phyloP scores from a whole-genome alignment of 1,139 yeast species.

The Suhomyces terraborum region DNA sequence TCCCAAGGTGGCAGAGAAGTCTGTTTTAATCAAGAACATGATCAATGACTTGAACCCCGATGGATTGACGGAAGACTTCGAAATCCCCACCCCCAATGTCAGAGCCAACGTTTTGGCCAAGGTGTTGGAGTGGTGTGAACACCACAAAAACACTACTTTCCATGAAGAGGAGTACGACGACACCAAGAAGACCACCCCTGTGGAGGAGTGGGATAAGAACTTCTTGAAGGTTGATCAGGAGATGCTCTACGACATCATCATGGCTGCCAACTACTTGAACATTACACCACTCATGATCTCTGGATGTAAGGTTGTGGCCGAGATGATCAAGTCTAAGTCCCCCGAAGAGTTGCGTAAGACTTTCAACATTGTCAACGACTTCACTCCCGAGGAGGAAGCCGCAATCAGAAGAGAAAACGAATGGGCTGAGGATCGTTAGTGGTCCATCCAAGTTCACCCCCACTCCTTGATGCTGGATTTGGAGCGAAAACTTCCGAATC shows the following conservation, averaged over 20 bases:
- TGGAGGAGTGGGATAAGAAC: conserved; percentile 96
- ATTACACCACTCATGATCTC: conserved; percentile 91
- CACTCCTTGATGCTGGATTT: not conserved
- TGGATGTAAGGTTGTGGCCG: conserved; percentile 97
- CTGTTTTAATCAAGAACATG: conserved; percentile 87
- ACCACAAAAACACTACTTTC: conserved; percentile 83
- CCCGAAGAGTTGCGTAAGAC: conserved; percentile 97
- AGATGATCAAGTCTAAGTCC: conserved; percentile 93
- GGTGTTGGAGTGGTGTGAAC: conserved; percentile 96
- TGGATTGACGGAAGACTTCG: conserved; percentile 65
- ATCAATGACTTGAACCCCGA: conserved; percentile 74
- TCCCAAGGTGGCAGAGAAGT: conserved; percentile 85
- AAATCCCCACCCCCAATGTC: conserved; percentile 91
- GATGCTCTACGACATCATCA: conserved; percentile 93
- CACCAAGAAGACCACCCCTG: conserved; percentile 72
- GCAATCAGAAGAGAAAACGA: conserved; percentile 97
- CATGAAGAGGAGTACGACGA: conserved; percentile 76
- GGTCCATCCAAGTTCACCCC: conserved; percentile 10
- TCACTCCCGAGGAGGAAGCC: conserved; percentile 97
- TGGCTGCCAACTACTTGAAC: conserved; percentile 94
- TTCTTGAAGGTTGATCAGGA: conserved; percentile 97
- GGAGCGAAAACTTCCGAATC: not conserved
- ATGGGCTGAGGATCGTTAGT: conserved; percentile 96
- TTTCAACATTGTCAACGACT: conserved; percentile 93
- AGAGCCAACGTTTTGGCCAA: conserved; percentile 84